A percentile compares a stretch with the other conserved stretches of the same genome.
Evolutionary conservation across 2,329 filamentous ascomycete genomes (phyloP).

Genomic region (Penicillium hesseltinei): DNA sequence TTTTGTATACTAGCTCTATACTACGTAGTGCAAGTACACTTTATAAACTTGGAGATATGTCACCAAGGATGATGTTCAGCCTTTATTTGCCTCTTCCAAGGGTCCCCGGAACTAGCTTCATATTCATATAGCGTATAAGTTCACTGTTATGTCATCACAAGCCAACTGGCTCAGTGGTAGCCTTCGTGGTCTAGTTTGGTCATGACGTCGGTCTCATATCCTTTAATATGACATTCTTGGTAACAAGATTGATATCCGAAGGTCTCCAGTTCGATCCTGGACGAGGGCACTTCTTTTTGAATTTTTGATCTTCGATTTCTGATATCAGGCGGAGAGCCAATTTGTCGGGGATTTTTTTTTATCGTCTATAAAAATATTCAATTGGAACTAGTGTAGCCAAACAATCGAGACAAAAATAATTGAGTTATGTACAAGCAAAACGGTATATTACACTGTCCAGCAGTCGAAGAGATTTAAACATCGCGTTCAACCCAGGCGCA

Average conservation of each 20-base stretch:
- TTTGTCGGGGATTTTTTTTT: no score
- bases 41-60: no score
- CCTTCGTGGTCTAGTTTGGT: slow-evolving; percentile 27
- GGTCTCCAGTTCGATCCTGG: slow-evolving; percentile 29
- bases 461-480: slow-evolving; percentile 14
- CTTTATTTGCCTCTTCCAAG: no score
- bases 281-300: slow-evolving; percentile 7
- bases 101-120: no score
- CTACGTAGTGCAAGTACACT: no score
- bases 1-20: no score
- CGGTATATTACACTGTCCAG: slow-evolving; percentile 25
- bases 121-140: no score
- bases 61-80: no score
- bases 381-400: background rate
- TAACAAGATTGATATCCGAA: slow-evolving; percentile 27
- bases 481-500: slow-evolving; percentile 35
- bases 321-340: no score
- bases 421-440: slow-evolving; percentile 19
- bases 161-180: background rate
- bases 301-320: no score
- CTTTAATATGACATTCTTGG: slow-evolving; percentile 21
- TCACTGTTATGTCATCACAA: no score
- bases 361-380: background rate
- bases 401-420: background rate
- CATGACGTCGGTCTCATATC: slow-evolving; percentile 28